Evolutionary conservation across 2,329 filamentous ascomycete genomes (phyloP), one percentile per base, ranked within the genome.

Genomic region (Lachnellula cervina): DNA sequence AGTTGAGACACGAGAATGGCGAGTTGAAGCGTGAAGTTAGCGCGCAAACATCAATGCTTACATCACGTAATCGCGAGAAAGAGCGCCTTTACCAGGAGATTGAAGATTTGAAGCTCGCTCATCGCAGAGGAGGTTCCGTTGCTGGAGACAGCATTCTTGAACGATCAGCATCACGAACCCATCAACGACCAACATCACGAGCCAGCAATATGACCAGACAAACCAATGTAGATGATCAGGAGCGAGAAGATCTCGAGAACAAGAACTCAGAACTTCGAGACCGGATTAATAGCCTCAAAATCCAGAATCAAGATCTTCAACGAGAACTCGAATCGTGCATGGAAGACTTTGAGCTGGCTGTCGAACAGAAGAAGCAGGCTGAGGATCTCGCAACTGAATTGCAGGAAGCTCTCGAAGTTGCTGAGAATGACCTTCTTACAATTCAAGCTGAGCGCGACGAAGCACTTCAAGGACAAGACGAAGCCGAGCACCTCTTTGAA

Each of bases 31-130:
- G 92, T 52, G 92, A 97, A 71, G 89, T 97, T 32, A 90, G 92
- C 59, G 94, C 94, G 2, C 94, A 99, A 70, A 96, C 92, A 0
- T 97, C 92, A 0, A 97, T 99, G 90, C 80, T 99, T 35, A 97
- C 93, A 1, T 97, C 94, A 37, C 83, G 94, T 23, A 97, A 97
- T 68, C 88, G 91, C 25, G 94, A 99, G 69, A 95, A 96, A 69
- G 92, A 97, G 69, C 84, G 91, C 5, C 78, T 99, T 8, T 96
- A 97, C 71, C 90, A 96, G 69, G 93, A 99, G 70, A 97, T 97
- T 60, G 94, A 99, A 72, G 92, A 97, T 59, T 78, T 99, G 59
- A 99, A 97, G 73, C 84, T 97, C 65, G 84, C 88, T 1, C 87
- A 91, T 62, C 86, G 91, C 53, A 85, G 83, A 32, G 88, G 80